Conservation (phyloP, 192 early-diverging fungal genomes). For the Dispira parvispora region DNA sequence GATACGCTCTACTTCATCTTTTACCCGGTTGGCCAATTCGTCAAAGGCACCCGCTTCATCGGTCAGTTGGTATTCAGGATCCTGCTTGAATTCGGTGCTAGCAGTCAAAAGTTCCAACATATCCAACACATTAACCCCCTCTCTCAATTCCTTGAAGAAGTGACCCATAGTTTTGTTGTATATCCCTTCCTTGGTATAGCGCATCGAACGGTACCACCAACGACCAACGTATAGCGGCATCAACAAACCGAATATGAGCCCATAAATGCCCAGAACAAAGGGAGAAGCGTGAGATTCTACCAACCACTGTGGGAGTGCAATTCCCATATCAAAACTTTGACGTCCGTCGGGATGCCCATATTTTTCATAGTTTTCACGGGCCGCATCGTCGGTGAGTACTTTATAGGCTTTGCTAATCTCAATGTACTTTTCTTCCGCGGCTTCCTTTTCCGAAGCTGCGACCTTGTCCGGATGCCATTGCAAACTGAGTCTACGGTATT, state of each 20-base stretch:
- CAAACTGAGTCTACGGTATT: conserved; percentile 50
- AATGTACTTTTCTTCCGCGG: conserved; percentile 57
- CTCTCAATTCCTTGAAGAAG: conserved; percentile 82
- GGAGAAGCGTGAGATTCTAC: conserved; percentile 72
- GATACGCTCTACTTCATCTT: conserved; percentile 13
- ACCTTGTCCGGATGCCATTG: conserved; percentile 71
- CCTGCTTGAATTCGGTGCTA: conserved; percentile 50
- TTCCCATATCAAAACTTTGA: conserved; percentile 78
- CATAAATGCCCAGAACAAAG: conserved; percentile 74
- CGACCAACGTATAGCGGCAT: conserved; percentile 77
- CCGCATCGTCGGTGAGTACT: conserved; percentile 85
- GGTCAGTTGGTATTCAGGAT: conserved; percentile 17
- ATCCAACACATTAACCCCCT: conserved; percentile 42
- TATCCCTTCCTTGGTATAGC: conserved; percentile 80
- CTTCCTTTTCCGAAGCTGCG: conserved; percentile 40
- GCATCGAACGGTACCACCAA: conserved; percentile 90
- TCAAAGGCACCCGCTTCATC: conserved; percentile 26
- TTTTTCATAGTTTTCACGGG: conserved; percentile 82
- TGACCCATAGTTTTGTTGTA: conserved; percentile 74
- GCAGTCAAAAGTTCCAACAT: conserved; percentile 60
- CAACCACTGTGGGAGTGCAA: conserved; percentile 83
- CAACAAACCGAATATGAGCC: conserved; percentile 68
- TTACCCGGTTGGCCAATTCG: conserved; percentile 25
- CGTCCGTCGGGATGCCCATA: conserved; percentile 95
- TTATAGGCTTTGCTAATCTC: conserved; percentile 89